Conservation (phyloP, 192 early-diverging fungal genomes). For the Rhizoclosmatium globosum region DNA sequence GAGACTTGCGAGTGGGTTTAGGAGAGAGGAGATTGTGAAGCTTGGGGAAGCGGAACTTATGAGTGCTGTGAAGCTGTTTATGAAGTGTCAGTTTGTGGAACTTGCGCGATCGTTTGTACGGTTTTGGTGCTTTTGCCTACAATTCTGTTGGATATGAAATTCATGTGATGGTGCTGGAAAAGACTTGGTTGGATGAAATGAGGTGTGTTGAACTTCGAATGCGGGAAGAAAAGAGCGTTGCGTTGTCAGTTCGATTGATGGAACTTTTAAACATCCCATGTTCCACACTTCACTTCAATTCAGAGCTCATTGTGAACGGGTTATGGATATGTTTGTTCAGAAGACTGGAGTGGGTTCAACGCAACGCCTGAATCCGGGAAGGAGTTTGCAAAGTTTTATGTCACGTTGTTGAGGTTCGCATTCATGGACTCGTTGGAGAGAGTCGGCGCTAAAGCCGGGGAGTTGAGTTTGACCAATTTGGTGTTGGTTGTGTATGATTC, state of each 20-base stretch:
- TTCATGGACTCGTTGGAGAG: constrained; percentile 6
- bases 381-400: constrained; percentile 11
- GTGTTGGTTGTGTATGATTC: neutral
- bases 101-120: neutral
- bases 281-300: constrained; percentile 1
- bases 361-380: neutral
- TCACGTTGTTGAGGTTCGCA: neutral
- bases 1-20: neutral
- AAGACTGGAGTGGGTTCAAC: neutral
- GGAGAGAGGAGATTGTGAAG: neutral
- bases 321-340: constrained; percentile 6
- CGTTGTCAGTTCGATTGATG: neutral
- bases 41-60: neutral
- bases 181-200: constrained; percentile 4
- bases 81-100: neutral
- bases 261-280: neutral
- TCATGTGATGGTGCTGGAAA: neutral
- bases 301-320: neutral
- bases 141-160: neutral
- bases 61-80: neutral
- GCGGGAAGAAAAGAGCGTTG: neutral
- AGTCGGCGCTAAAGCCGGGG: neutral
- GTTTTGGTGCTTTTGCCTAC: neutral
- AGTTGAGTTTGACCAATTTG: neutral
- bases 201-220: neutral